Conservation (phyloP, 2,329 filamentous ascomycete species). For the Nothopassalora personata region DNA sequence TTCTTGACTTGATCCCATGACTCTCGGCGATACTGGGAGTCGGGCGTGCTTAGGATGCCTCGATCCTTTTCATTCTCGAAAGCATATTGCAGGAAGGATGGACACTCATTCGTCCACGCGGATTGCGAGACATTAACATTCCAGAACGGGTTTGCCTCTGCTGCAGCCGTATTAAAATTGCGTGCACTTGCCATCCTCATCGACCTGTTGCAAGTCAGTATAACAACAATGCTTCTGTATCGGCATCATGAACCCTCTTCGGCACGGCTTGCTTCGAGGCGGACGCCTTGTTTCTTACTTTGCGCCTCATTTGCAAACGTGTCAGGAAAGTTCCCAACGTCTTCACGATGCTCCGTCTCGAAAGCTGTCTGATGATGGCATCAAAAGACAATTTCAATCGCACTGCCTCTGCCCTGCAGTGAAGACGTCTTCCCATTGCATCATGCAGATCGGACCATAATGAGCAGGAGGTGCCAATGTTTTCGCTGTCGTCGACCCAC, state of each 20-base stretch:
- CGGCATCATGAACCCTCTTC: not conserved
- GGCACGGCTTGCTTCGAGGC: not conserved
- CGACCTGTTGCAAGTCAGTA: not conserved
- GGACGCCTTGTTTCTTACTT: not conserved
- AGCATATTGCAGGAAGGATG: constrained; percentile 60
- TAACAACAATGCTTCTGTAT: not conserved
- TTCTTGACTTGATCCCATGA: constrained; percentile 65
- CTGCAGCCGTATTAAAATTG: not conserved
- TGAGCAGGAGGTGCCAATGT: not conserved
- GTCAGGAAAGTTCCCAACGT: not conserved
- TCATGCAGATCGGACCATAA: not conserved
- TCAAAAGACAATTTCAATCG: no score
- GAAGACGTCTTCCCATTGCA: not conserved
- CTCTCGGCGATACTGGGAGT: constrained; percentile 58
- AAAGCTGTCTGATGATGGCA: not conserved
- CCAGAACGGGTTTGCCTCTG: constrained; percentile 57
- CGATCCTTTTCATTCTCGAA: constrained; percentile 58
- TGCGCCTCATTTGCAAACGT: not conserved
- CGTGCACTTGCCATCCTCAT: not conserved
- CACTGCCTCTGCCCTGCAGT: no score
- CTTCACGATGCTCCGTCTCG: not conserved
- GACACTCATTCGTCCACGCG: constrained; percentile 62
- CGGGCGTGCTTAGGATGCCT: constrained; percentile 63
- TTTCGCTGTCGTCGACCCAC: not conserved
- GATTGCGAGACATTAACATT: constrained; percentile 67